Evolutionary conservation across 2,329 filamentous ascomycete species (phyloP), one percentile per base, ranked within the genome.

Genomic region (Trichoderma guizhouense): DNA sequence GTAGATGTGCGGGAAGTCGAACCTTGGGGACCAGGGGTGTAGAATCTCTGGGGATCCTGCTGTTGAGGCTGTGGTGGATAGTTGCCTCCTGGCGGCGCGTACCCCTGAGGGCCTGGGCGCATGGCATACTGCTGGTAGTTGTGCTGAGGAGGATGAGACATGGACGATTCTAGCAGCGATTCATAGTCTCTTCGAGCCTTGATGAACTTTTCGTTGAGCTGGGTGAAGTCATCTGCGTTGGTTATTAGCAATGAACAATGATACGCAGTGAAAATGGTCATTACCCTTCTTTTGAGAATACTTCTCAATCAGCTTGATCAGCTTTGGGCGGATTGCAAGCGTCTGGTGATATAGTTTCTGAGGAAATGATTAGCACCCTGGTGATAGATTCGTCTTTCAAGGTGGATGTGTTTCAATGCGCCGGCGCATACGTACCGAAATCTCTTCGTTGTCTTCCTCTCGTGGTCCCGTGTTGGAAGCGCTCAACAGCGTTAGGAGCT

Each of bases 141-240:
- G 61, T 91, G 89, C 78, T 93, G 92, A 67, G 93, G 90, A n/a
- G 95, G 92, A 76, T 98, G 95, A 1, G 95, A 91, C 95, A 99
- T 98, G 71, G 95, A 98, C 21, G 93, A 92, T 82, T 99, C 96
- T 24, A 99, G 86, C n/a, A 99, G 87, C 34, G 93, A 91, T 83
- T 99, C 96, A 80, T 99, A 99, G 82, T 99, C 96, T 77, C 95
- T 90, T 75, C 96, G 91, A 60, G 96, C 96, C 83, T 99, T 99
- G 86, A 99, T 98, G 82, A 99, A 99, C 84, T 98, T 98, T 82
- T 99, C 96, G 79, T 99, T 99, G 74, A 99, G 86, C 80, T 98
- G 95, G 2, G 96, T 98, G 79, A 99, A 98, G 81, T 99, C 96
- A 82, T 99, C 96, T 97, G 75, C 11, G 60, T 7, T 4, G 21